Evolutionary conservation across 2,329 filamentous ascomycete genomes (phyloP).

Genomic region (Colletotrichum sp.): DNA sequence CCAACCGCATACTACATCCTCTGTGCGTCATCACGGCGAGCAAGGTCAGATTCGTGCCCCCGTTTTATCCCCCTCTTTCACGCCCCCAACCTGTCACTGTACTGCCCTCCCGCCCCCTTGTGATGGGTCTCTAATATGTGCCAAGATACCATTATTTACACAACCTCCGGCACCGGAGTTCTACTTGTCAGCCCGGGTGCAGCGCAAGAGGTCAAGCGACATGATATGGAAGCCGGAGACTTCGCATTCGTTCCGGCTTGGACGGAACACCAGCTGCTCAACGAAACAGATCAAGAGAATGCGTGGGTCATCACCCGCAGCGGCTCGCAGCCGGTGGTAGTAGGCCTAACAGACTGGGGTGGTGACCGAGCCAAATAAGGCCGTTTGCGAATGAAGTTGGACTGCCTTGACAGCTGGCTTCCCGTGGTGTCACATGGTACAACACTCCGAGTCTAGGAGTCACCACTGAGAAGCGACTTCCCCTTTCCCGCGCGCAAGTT

Average conservation of each 20-base stretch:
- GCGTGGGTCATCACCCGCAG: slow-evolving; percentile 71
- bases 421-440: neutral
- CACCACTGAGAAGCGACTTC: neutral
- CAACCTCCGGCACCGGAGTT: slow-evolving; percentile 63
- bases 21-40: slow-evolving; percentile 72
- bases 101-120: neutral
- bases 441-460: neutral
- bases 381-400: neutral
- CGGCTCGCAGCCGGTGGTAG: slow-evolving; percentile 64
- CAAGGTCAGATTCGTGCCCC: slow-evolving; percentile 53
- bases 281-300: slow-evolving; percentile 65
- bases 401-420: neutral
- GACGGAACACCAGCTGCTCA: slow-evolving; percentile 74
- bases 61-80: neutral
- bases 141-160: slow-evolving; percentile 72
- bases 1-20: slow-evolving; percentile 64
- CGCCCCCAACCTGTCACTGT: neutral
- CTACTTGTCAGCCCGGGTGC: slow-evolving; percentile 64
- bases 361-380: slow-evolving; percentile 43
- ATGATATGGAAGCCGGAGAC: slow-evolving; percentile 66
- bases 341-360: slow-evolving; percentile 68
- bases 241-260: slow-evolving; percentile 74
- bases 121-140: slow-evolving; percentile 11
- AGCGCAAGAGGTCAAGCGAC: slow-evolving; percentile 53
- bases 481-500: neutral